Conservation (phyloP, 2,329 filamentous ascomycete species). For the Alternaria arborescens region DNA sequence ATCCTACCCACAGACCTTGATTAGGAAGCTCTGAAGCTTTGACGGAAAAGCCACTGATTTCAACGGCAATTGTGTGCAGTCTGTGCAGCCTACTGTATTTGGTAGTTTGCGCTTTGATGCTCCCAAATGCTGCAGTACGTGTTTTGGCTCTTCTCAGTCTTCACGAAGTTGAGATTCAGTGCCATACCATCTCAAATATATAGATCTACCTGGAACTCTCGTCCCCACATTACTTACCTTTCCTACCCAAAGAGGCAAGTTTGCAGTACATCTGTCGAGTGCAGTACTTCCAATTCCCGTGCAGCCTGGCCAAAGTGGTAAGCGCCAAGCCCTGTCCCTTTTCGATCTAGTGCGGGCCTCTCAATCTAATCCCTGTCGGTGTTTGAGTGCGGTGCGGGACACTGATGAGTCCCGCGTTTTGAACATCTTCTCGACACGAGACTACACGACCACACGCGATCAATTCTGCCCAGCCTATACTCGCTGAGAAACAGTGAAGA, state of each 20-base stretch:
- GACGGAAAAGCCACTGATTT: slow-evolving; percentile 39
- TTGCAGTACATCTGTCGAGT: slow-evolving; percentile 4
- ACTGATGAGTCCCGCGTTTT: slow-evolving; percentile 17
- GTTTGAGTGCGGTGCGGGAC: slow-evolving; percentile 16
- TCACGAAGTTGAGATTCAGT: slow-evolving; percentile 5
- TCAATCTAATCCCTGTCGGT: slow-evolving; percentile 13
- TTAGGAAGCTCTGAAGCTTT: slow-evolving; percentile 49
- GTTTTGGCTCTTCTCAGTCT: neutral
- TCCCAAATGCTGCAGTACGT: neutral
- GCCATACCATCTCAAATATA: too few species aligned
- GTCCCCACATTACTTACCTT: neutral
- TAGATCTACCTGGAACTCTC: neutral
- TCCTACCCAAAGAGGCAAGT: neutral
- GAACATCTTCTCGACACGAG: slow-evolving; percentile 9
- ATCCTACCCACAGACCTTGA: slow-evolving; percentile 25
- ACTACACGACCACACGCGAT: slow-evolving; percentile 21
- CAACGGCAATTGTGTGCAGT: slow-evolving; percentile 24
- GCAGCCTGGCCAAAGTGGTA: neutral
- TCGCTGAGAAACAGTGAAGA: slow-evolving; percentile 21
- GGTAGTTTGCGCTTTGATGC: slow-evolving; percentile 31
- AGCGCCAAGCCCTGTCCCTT: neutral
- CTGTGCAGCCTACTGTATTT: slow-evolving; percentile 30
- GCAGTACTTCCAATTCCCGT: slow-evolving; percentile 1
- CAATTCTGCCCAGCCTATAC: slow-evolving; percentile 12
- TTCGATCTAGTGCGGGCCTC: slow-evolving; percentile 12